A percentile compares a stretch with the other conserved stretches of the same genome.
phyloP scores from a whole-genome alignment of 1,284 basidiomycete species.

The Irpex rosettiformis region DNA sequence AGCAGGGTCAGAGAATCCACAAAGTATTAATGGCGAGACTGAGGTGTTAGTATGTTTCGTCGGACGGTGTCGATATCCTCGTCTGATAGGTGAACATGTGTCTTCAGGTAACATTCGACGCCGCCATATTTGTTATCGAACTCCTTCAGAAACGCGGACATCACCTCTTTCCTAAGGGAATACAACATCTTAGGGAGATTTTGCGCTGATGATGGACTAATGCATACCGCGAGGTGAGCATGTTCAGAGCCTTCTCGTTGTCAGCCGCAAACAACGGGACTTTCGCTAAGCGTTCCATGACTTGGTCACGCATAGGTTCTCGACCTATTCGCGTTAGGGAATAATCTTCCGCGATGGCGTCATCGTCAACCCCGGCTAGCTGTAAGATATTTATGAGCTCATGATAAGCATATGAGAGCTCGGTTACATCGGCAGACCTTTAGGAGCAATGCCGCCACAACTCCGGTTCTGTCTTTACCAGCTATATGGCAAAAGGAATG shows the following conservation, averaged over 20 bases:
- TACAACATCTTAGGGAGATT: neutral
- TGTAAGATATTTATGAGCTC: constrained; percentile 25
- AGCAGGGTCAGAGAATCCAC: neutral
- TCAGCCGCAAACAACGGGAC: constrained; percentile 71
- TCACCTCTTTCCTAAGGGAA: constrained; percentile 56
- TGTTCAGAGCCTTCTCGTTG: constrained; percentile 68
- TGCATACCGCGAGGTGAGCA: constrained; percentile 70
- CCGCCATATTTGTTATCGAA: constrained; percentile 63
- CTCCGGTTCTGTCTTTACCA: constrained; percentile 77
- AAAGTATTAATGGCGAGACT: constrained; percentile 1
- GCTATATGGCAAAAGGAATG: constrained; percentile 28
- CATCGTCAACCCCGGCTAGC: constrained; percentile 68
- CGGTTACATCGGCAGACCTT: no score
- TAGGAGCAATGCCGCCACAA: constrained; percentile 69
- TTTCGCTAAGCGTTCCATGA: constrained; percentile 61
- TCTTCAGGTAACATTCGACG: constrained; percentile 58
- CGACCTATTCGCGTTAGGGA: constrained; percentile 71
- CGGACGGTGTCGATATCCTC: constrained; percentile 59
- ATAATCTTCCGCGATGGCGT: constrained; percentile 67
- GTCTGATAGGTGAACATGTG: constrained; percentile 49
- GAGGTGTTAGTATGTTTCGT: constrained; percentile 49
- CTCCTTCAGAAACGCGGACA: constrained; percentile 61
- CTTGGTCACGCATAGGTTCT: constrained; percentile 66
- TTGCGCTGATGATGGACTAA: neutral
- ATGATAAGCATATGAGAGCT: no score